Evolutionary conservation across 148 eudicot species (phyloP), one percentile per base, ranked within the genome.

Genomic region (Chenopodium album): DNA sequence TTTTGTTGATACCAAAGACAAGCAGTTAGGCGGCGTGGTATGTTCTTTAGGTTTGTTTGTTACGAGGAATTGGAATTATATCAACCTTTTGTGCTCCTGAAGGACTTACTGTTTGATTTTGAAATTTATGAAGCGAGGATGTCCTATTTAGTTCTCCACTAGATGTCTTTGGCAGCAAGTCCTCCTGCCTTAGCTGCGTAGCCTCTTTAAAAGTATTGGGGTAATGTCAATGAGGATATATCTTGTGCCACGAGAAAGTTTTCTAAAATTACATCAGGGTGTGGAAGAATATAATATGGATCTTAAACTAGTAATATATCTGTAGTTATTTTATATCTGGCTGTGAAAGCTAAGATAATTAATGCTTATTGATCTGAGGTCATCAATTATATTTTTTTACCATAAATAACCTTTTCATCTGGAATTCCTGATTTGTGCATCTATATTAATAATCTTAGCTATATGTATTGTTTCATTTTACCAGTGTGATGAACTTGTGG

Each of bases 401-500:
- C 1, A 37, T 71, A 37, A 44, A 73, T 44, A 7, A 62, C 37
- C 22, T 20, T 41, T 81, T 63, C 64, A 73, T 80, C 1, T 64
- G 1, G 1, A 41, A 41, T 41, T 41, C 44, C 5, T 62, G 16
- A 75, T 73, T 1, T 12, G 47, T 46, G 47, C 44, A 72, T 62
- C 22, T 32, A 32, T 41, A 23, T 50, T 9, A 19, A 23, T 56
- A 37, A 54, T 77, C 69, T 47, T 59, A 41, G 32, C 32, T 76
- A 26, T 46, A 64, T 52, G 28, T 56, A 56, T 26, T 63, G 68
- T 84, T 41, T 44, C 62, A 32, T 32, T 44, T 75, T 68, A 85
- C 83, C 86, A 96, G 99, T 96, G 99, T 80, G 98, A 92, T 87
- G 97, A 94, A 75, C 90, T 96, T 79, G 92, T 90, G 78, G 90